These are phyloP conservation scores for Ormosia semicastrata DNA, from an alignment of 306 rosid genomes.

Conservation along the genomic window DNA sequence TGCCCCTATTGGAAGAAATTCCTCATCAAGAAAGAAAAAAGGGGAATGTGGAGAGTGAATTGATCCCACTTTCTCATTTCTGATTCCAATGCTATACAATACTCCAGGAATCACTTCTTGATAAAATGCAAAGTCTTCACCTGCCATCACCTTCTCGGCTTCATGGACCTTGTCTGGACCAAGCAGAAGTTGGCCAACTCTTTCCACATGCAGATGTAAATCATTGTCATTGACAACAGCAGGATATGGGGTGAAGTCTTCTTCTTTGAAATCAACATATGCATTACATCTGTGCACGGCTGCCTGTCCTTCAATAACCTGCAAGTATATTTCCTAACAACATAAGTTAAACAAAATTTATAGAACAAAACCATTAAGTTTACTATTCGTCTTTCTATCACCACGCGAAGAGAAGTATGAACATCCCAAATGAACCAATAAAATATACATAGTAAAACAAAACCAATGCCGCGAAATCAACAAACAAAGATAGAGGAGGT, in stretches of 20 bases:
- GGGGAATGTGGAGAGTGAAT: slow-evolving; percentile 74
- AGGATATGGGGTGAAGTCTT: slow-evolving; percentile 22
- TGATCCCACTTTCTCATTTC: slow-evolving; percentile 65
- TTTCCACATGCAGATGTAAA: slow-evolving; percentile 55
- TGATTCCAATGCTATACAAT: slow-evolving; percentile 52
- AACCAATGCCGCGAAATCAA: background rate
- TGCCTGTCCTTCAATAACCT: slow-evolving; percentile 76
- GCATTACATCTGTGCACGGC: slow-evolving; percentile 61
- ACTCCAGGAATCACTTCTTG: slow-evolving; percentile 61
- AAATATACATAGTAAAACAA: background rate
- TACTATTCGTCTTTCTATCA: background rate
- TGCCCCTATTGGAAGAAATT: slow-evolving; percentile 63
- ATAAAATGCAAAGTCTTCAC: slow-evolving; percentile 68
- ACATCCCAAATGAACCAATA: background rate
- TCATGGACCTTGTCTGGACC: slow-evolving; percentile 56
- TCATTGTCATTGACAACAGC: slow-evolving; percentile 42
- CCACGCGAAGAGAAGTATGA: background rate
- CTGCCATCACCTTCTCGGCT: slow-evolving; percentile 54
- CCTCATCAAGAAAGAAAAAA: slow-evolving; percentile 70
- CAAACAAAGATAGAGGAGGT: background rate
- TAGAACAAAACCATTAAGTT: background rate
- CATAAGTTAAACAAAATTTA: slow-evolving; percentile 16
- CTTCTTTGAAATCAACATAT: slow-evolving; percentile 39
- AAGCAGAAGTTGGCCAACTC: slow-evolving; percentile 60
- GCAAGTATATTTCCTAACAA: slow-evolving; percentile 2